These are phyloP conservation scores for Dactylellina haptotyla DNA, from an alignment of 2,329 filamentous ascomycete species.

Conservation along the genomic window DNA sequence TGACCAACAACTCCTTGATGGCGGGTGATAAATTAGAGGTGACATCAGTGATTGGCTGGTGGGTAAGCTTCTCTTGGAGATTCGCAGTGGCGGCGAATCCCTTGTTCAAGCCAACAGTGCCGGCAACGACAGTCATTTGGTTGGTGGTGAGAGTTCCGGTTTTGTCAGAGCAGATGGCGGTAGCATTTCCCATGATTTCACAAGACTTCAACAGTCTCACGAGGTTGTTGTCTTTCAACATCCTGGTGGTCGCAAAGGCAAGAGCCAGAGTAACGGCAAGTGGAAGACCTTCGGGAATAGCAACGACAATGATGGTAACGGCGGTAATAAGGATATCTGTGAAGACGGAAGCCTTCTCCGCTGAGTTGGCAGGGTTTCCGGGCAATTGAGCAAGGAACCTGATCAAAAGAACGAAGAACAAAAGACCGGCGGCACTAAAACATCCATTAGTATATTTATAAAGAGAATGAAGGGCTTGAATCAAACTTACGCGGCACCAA, in stretches of 20 bases:
- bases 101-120: constrained; percentile 68
- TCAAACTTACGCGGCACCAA: constrained; percentile 71
- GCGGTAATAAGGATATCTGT: constrained; percentile 80
- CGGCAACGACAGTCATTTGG: constrained; percentile 74
- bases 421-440: constrained; percentile 73
- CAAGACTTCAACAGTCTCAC: constrained; percentile 80
- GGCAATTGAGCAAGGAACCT: constrained; percentile 79
- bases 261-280: constrained; percentile 80
- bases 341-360: constrained; percentile 80
- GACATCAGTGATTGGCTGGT: constrained; percentile 54
- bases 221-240: constrained; percentile 80
- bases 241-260: constrained; percentile 79
- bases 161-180: constrained; percentile 75
- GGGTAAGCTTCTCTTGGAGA: constrained; percentile 42
- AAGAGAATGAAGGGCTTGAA: not conserved
- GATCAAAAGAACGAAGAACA: constrained; percentile 88
- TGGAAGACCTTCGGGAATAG: constrained; percentile 80
- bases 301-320: constrained; percentile 81
- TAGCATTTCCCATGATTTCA: constrained; percentile 83
- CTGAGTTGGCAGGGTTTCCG: constrained; percentile 67
- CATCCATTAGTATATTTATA: constrained; percentile 41
- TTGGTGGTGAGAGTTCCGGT: constrained; percentile 75
- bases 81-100: constrained; percentile 64
- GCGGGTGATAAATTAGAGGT: constrained; percentile 55
- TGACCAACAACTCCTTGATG: constrained; percentile 68